Percentiles rank a stretch among this genome's conserved stretches.
Conservation (phyloP, 1,284 basidiomycete genomes). For the Irpex sp. region DNA sequence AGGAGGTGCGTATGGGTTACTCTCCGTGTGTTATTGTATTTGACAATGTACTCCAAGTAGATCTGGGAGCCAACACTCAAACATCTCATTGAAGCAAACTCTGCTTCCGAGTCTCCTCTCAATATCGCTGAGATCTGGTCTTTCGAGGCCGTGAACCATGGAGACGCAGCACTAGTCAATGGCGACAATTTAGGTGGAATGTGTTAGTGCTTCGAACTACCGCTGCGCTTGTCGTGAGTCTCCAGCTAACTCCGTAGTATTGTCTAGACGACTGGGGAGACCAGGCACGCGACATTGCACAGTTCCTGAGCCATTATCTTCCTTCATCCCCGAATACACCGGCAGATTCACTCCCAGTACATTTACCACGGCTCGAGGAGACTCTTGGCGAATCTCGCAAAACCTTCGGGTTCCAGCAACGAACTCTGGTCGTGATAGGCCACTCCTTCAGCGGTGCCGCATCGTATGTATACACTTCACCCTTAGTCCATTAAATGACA, state of each 20-base stretch:
- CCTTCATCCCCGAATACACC: slow-evolving; percentile 18
- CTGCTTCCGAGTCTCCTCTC: slow-evolving; percentile 11
- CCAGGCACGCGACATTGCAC: slow-evolving; percentile 46
- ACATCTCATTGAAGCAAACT: slow-evolving; percentile 20
- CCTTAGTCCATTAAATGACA: background rate
- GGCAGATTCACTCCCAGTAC: slow-evolving; percentile 37
- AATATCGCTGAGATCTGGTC: slow-evolving; percentile 53
- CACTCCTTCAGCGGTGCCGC: slow-evolving; percentile 83
- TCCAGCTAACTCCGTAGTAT: background rate
- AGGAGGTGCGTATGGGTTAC: slow-evolving; percentile 24
- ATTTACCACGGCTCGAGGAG: slow-evolving; percentile 43
- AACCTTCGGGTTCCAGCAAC: slow-evolving; percentile 39
- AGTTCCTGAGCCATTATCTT: slow-evolving; percentile 44
- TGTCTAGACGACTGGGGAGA: slow-evolving; percentile 45
- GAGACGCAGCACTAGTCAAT: slow-evolving; percentile 50
- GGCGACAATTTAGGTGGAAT: slow-evolving; percentile 40
- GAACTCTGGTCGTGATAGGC: slow-evolving; percentile 63
- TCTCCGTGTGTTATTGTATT: slow-evolving; percentile 43
- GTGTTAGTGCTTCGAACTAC: slow-evolving; percentile 27
- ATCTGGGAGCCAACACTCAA: slow-evolving; percentile 31
- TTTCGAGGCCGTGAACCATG: slow-evolving; percentile 54
- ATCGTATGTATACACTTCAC: slow-evolving; percentile 40
- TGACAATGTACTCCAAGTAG: slow-evolving; percentile 16
- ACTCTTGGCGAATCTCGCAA: slow-evolving; percentile 38
- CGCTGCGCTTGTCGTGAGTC: background rate